Conservation (phyloP, 2,329 filamentous ascomycete species). For the Aspergillus tubingensis region DNA sequence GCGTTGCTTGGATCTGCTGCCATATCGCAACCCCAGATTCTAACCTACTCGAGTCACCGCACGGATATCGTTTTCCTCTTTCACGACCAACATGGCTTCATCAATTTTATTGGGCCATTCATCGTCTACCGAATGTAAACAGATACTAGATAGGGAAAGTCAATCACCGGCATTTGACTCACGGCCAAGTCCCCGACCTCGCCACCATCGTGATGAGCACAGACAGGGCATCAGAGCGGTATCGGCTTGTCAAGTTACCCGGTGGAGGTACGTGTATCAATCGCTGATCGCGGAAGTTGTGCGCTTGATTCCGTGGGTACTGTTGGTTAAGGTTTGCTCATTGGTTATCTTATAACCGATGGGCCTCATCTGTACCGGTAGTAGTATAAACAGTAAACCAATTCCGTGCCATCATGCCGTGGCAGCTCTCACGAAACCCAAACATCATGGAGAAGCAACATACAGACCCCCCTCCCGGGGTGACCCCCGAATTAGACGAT, state of each 20-base stretch:
- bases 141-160: not conserved
- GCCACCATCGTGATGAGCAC: not conserved
- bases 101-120: not conserved
- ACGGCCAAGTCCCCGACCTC: not conserved
- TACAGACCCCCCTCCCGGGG: not conserved
- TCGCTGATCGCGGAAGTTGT: not conserved
- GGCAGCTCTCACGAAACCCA: not conserved
- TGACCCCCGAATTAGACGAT: constrained; percentile 18
- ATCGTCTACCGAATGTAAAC: not conserved
- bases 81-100: not conserved
- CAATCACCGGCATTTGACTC: not conserved
- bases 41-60: not conserved
- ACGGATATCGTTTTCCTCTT: not conserved
- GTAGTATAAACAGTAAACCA: not conserved
- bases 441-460: constrained; percentile 24
- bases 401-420: not conserved
- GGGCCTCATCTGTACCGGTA: not conserved
- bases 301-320: not conserved
- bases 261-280: not conserved
- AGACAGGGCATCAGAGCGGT: not conserved
- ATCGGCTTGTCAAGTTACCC: not conserved
- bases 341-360: not conserved
- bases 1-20: not conserved
- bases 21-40: not conserved
- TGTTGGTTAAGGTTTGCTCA: not conserved